Conservation (phyloP, 2,329 filamentous ascomycete species). For the Xenoacremonium recifei region DNA sequence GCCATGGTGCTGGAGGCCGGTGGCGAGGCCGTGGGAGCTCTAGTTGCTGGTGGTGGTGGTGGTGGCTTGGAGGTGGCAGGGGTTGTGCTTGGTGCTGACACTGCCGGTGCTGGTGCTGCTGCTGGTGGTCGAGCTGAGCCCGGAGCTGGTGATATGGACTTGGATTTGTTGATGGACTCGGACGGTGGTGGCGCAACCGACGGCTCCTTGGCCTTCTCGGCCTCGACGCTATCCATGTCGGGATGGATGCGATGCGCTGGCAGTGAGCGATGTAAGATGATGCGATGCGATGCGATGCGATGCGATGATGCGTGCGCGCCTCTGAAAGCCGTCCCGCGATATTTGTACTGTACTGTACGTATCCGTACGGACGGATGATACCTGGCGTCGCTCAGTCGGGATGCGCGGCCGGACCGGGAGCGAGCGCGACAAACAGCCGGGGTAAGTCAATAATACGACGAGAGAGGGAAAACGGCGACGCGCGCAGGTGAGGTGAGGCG, state of each 20-base stretch:
- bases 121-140: conserved; percentile 18
- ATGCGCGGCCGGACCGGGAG: too few species aligned
- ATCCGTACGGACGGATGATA: too few species aligned
- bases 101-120: conserved; percentile 15
- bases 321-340: too few species aligned
- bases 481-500: too few species aligned
- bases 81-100: conserved; percentile 5
- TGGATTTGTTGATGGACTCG: conserved; percentile 21
- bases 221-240: conserved; percentile 24
- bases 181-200: conserved; percentile 24
- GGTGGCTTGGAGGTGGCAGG: background rate
- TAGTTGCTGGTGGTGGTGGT: background rate
- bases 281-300: conserved; percentile 2
- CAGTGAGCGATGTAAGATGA: background rate
- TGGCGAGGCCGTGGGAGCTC: background rate
- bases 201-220: conserved; percentile 22
- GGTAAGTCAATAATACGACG: background rate
- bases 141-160: conserved; percentile 16
- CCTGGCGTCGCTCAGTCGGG: too few species aligned
- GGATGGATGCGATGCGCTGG: conserved; percentile 3
- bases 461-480: conserved; percentile 8
- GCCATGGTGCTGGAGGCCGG: too few species aligned
- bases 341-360: too few species aligned
- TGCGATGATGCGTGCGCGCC: background rate
- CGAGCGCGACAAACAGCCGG: background rate